These are phyloP conservation scores for Yarrowia sp. DNA, from an alignment of 805 yeast genomes.

Conservation along the genomic window DNA sequence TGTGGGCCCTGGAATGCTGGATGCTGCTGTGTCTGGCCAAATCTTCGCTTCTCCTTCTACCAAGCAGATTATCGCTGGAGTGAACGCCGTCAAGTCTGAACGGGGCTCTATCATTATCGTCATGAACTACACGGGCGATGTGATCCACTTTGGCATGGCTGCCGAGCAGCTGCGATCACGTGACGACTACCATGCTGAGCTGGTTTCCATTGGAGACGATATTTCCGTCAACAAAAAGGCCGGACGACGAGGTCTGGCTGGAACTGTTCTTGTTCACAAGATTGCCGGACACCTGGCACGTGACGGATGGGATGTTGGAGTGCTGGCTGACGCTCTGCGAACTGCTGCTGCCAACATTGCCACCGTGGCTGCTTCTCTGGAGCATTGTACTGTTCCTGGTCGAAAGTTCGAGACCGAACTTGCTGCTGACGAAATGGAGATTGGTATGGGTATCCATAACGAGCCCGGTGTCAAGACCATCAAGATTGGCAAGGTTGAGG, in stretches of 20 bases:
- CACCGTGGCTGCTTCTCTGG: slow-evolving; percentile 86
- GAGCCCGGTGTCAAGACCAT: slow-evolving; percentile 79
- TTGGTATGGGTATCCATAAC: slow-evolving; percentile 95
- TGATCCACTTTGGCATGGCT: slow-evolving; percentile 87
- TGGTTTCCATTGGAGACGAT: slow-evolving; percentile 83
- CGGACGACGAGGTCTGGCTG: slow-evolving; percentile 93
- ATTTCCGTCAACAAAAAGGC: slow-evolving; percentile 92
- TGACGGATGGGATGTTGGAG: slow-evolving; percentile 46
- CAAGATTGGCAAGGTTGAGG: slow-evolving; percentile 65
- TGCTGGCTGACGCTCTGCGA: slow-evolving; percentile 58
- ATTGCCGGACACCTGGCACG: slow-evolving; percentile 69
- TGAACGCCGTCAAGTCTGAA: slow-evolving; percentile 54
- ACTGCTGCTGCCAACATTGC: slow-evolving; percentile 64
- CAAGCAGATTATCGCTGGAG: slow-evolving; percentile 72
- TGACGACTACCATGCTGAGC: slow-evolving; percentile 63
- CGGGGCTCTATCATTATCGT: slow-evolving; percentile 76
- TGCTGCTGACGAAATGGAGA: slow-evolving; percentile 66
- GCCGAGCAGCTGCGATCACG: slow-evolving; percentile 81
- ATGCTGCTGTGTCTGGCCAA: slow-evolving; percentile 86
- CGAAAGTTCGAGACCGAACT: slow-evolving; percentile 56
- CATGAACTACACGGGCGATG: slow-evolving; percentile 93
- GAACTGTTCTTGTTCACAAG: slow-evolving; percentile 84
- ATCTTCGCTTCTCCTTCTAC: slow-evolving; percentile 96
- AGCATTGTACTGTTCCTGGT: slow-evolving; percentile 88
- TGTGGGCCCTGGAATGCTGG: slow-evolving; percentile 78